These are phyloP conservation scores for Naganishia sp. DNA, from an alignment of 1,284 basidiomycete genomes.

Conservation along the genomic window DNA sequence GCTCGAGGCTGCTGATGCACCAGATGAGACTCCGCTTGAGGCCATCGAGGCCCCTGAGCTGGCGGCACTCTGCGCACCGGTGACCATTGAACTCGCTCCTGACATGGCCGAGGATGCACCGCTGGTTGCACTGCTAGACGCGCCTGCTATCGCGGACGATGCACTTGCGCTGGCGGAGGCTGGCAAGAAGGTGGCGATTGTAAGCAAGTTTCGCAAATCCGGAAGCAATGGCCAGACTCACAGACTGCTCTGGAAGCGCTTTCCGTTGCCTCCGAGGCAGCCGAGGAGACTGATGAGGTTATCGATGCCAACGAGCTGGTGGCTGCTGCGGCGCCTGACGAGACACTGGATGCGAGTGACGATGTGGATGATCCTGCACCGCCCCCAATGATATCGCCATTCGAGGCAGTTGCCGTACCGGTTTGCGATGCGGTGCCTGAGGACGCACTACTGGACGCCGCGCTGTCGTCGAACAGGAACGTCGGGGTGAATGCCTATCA, in stretches of 20 bases:
- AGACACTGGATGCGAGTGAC: constrained; percentile 18
- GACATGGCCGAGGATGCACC: neutral
- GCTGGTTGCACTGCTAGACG: neutral
- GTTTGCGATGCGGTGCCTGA: constrained; percentile 11
- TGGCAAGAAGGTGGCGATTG: neutral
- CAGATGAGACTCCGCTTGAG: constrained; percentile 20
- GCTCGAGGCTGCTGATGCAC: neutral
- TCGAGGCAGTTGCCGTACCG: constrained; percentile 3
- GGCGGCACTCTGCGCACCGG: constrained; percentile 10
- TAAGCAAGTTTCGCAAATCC: neutral
- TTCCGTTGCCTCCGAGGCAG: constrained; percentile 6
- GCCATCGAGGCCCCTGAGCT: constrained; percentile 18
- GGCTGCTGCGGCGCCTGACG: constrained; percentile 4
- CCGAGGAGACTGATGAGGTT: constrained; percentile 9
- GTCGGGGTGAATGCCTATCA: constrained; percentile 34
- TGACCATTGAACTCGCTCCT: neutral
- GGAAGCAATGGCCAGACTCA: neutral
- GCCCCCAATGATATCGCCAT: constrained; percentile 31
- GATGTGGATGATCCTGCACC: constrained; percentile 12
- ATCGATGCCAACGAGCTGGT: constrained; percentile 18
- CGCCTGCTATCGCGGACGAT: constrained; percentile 16
- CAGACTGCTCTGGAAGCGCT: constrained; percentile 14
- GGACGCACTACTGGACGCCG: neutral
- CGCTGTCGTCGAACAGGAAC: constrained; percentile 36
- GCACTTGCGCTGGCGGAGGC: constrained; percentile 14